These are phyloP conservation scores for Emericellopsis atlantica DNA, from an alignment of 2,329 filamentous ascomycete species.

Conservation along the genomic window DNA sequence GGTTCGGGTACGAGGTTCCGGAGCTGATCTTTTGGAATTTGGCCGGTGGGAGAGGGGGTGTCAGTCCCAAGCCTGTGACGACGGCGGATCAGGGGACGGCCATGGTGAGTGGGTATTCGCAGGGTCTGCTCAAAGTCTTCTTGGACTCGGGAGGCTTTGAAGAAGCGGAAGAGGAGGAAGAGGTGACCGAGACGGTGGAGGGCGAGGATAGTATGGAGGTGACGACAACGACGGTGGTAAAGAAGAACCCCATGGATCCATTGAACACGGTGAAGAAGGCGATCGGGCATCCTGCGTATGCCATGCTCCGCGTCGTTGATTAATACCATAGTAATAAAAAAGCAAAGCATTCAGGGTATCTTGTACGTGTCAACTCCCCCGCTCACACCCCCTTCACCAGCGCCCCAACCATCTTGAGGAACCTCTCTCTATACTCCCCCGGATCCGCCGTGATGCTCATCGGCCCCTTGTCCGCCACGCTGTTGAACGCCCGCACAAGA, in stretches of 20 bases:
- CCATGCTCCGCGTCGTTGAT: constrained; percentile 42
- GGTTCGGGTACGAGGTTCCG: constrained; percentile 43
- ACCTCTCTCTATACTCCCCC: constrained; percentile 49
- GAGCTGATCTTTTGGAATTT: constrained; percentile 51
- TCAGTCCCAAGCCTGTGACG: constrained; percentile 34
- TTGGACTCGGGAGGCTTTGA: constrained; percentile 34
- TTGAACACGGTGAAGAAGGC: constrained; percentile 32
- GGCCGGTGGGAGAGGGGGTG: constrained; percentile 21
- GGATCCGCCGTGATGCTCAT: constrained; percentile 66
- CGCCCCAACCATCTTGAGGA: constrained; percentile 31
- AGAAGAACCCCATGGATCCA: constrained; percentile 30
- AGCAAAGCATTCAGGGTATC: too few species aligned
- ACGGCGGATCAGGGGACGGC: constrained; percentile 29
- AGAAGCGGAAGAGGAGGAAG: constrained; percentile 14
- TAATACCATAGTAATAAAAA: constrained; percentile 12
- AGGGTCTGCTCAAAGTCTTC: constrained; percentile 45
- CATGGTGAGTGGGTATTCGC: constrained; percentile 43
- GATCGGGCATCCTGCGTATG: constrained; percentile 38
- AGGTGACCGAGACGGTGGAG: constrained; percentile 1
- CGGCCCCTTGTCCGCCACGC: constrained; percentile 48
- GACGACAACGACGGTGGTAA: constrained; percentile 15
- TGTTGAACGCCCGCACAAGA: constrained; percentile 51
- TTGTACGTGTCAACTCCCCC: too few species aligned
- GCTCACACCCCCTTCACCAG: too few species aligned
- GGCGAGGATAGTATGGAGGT: too few species aligned